A percentile compares a stretch with the other conserved stretches of the same genome.
Evolutionary conservation across 140 eudicot genomes (phyloP).

Genomic region (Erigeron philadelphicus): DNA sequence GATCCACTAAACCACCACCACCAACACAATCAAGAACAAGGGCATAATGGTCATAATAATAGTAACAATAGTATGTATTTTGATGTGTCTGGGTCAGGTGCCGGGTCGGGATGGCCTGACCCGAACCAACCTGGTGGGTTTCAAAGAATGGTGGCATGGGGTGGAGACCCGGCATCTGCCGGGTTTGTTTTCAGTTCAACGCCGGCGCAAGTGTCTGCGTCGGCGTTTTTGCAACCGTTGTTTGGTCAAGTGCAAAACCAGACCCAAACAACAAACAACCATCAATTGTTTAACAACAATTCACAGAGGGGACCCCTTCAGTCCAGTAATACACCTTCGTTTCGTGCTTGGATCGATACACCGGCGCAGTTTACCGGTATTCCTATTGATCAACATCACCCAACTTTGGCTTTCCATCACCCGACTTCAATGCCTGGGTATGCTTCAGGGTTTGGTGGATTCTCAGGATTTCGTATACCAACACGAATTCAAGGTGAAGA

Average conservation of each 20-base stretch:
- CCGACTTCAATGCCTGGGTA: conserved; percentile 59
- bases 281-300: conserved; percentile 46
- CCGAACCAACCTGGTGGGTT: conserved; percentile 44
- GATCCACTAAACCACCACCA: conserved; percentile 56
- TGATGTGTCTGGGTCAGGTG: conserved; percentile 50
- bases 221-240: conserved; percentile 61
- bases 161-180: conserved; percentile 43
- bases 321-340: conserved; percentile 93
- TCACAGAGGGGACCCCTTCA: conserved; percentile 99
- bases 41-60: background rate
- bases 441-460: conserved; percentile 52
- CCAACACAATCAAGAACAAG: conserved; percentile 29
- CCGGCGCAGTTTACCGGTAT: conserved; percentile 32
- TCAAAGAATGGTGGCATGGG: conserved; percentile 51
- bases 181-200: conserved; percentile 51
- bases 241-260: conserved; percentile 41
- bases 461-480: conserved; percentile 84
- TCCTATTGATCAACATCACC: conserved; percentile 44
- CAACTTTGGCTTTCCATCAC: conserved; percentile 46
- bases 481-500: conserved; percentile 94
- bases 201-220: conserved; percentile 25
- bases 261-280: conserved; percentile 31
- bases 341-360: conserved; percentile 95
- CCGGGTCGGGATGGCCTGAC: conserved; percentile 27
- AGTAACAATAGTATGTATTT: conserved; percentile 31